Evolutionary conservation across 2,329 filamentous ascomycete genomes (phyloP).

Genomic region (Scleromitrula shiraiana): DNA sequence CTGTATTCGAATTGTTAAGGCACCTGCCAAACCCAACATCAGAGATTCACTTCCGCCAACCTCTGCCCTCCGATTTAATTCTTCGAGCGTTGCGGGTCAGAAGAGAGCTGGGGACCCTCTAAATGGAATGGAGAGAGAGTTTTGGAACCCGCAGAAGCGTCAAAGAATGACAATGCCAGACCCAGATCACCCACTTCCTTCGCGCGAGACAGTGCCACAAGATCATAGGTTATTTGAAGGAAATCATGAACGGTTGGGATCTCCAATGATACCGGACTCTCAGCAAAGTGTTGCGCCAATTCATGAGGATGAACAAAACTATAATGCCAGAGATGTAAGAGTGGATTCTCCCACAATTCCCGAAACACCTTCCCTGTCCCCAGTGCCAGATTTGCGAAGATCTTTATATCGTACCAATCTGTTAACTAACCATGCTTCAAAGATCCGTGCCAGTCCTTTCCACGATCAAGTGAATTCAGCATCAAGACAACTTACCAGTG

Average conservation of each 20-base stretch:
- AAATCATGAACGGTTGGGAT: constrained; percentile 3
- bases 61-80: constrained; percentile 26
- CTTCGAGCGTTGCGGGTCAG: constrained; percentile 8
- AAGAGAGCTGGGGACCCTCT: constrained; percentile 22
- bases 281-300: constrained; percentile 16
- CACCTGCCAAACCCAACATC: constrained; percentile 16
- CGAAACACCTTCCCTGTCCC: constrained; percentile 17
- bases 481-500: constrained; percentile 9
- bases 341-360: constrained; percentile 14
- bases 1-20: constrained; percentile 26
- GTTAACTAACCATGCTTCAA: constrained; percentile 17
- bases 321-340: constrained; percentile 20
- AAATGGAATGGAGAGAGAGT: constrained; percentile 10
- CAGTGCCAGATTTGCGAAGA: constrained; percentile 11
- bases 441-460: constrained; percentile 10
- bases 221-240: not conserved
- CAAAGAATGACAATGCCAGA: constrained; percentile 20
- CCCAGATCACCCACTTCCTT: constrained; percentile 27
- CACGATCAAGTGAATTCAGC: constrained; percentile 5
- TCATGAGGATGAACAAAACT: constrained; percentile 8
- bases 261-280: constrained; percentile 21
- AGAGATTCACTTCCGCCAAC: constrained; percentile 29
- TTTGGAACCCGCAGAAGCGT: constrained; percentile 23
- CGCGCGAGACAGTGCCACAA: constrained; percentile 20
- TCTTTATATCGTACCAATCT: constrained; percentile 4